Percentiles rank a stretch among this genome's conserved stretches.
These are phyloP conservation scores for Aspergillus aculeatinus DNA, from an alignment of 2,329 filamentous ascomycete genomes.

Conservation along the genomic window DNA sequence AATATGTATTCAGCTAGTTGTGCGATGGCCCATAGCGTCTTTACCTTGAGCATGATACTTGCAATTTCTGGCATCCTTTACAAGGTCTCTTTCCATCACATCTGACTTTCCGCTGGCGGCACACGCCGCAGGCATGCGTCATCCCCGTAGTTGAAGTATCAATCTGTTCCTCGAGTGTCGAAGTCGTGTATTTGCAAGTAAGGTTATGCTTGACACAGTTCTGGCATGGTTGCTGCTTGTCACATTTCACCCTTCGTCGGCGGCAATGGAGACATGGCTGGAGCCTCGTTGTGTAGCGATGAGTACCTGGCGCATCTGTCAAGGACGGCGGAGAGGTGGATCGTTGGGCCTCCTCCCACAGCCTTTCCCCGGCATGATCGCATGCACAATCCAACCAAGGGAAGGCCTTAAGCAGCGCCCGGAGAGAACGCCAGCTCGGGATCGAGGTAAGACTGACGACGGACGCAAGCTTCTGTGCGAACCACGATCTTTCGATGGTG, in stretches of 20 bases:
- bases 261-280: not conserved
- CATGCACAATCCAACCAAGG: conserved; percentile 3
- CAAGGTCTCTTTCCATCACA: conserved; percentile 4
- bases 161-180: too few species aligned
- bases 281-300: not conserved
- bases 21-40: too few species aligned
- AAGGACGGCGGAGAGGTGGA: too few species aligned
- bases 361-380: not conserved
- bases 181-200: not conserved
- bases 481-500: not conserved
- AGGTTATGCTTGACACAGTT: not conserved
- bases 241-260: not conserved
- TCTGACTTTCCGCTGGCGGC: not conserved
- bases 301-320: too few species aligned
- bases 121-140: not conserved
- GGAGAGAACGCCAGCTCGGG: not conserved
- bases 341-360: not conserved
- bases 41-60: too few species aligned
- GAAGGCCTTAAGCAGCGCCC: not conserved
- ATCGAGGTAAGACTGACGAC: not conserved
- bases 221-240: not conserved
- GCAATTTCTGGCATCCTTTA: not conserved
- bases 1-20: too few species aligned
- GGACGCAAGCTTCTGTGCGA: not conserved
- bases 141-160: not conserved